phyloP scores from a whole-genome alignment of 768 basidiomycete genomes.

The Gymnopilus dilepis region DNA sequence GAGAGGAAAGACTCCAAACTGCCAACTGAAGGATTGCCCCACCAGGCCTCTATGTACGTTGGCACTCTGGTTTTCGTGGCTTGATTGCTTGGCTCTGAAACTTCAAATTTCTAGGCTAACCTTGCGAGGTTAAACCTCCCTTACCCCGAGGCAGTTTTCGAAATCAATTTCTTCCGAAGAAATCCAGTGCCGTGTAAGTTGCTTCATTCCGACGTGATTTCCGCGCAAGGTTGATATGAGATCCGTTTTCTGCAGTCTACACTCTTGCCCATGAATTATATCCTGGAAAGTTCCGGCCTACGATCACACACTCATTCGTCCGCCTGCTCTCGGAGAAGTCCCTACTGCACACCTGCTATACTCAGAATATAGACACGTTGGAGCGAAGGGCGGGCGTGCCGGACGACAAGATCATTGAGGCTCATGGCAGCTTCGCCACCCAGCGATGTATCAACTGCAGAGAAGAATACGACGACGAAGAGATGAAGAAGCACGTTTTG shows the following conservation, averaged over 20 bases:
- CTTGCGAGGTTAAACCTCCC: constrained; percentile 79
- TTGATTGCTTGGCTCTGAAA: background rate
- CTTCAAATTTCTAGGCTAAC: constrained; percentile 60
- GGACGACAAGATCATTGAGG: constrained; percentile 80
- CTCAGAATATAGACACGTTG: constrained; percentile 93
- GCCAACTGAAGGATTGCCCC: background rate
- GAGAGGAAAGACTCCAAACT: background rate
- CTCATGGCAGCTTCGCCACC: constrained; percentile 93
- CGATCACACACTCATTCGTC: constrained; percentile 89
- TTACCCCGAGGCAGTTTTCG: constrained; percentile 96
- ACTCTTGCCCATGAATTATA: constrained; percentile 92
- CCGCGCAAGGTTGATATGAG: too few species aligned
- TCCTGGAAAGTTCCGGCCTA: constrained; percentile 89
- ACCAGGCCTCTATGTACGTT: constrained; percentile 61
- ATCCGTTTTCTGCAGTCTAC: constrained; percentile 71
- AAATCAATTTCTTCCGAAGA: constrained; percentile 81
- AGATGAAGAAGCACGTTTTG: constrained; percentile 69
- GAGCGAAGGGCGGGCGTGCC: constrained; percentile 86
- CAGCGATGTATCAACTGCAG: constrained; percentile 85
- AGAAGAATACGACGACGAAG: constrained; percentile 59
- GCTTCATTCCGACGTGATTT: too few species aligned
- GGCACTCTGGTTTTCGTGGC: background rate
- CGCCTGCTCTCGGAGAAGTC: constrained; percentile 73
- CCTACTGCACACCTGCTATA: constrained; percentile 79
- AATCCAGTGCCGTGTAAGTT: constrained; percentile 81